These are phyloP conservation scores for Carex scoparia DNA, from an alignment of 176 grass and related monocot species.

Conservation along the genomic window DNA sequence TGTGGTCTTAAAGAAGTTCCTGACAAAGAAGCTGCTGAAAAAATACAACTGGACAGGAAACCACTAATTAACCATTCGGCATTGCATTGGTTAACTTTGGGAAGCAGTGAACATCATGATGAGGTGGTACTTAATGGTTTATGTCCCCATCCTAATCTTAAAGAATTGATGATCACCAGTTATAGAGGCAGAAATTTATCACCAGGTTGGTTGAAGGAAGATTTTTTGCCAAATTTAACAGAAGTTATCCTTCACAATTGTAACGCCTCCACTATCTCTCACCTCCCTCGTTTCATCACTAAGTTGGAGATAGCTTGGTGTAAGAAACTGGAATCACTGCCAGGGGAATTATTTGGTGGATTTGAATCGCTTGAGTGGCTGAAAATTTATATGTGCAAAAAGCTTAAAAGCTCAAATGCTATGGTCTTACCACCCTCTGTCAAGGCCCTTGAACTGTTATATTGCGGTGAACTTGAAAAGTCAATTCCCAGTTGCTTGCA, in stretches of 20 bases:
- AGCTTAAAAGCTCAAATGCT: neutral
- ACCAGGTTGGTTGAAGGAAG: neutral
- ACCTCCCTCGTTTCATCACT: neutral
- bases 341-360: neutral
- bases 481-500: neutral
- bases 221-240: neutral
- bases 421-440: constrained; percentile 24
- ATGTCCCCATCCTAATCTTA: constrained; percentile 18
- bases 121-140: constrained; percentile 17
- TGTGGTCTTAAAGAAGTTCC: neutral
- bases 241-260: neutral
- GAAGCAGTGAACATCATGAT: neutral
- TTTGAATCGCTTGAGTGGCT: neutral
- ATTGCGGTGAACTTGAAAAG: constrained; percentile 9
- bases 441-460: neutral
- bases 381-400: neutral
- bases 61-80: neutral
- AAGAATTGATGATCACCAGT: neutral
- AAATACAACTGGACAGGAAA: constrained; percentile 7
- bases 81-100: neutral
- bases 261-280: neutral
- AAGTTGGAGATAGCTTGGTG: neutral
- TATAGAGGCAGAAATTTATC: neutral
- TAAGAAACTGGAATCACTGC: neutral
- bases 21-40: neutral